Conservation (phyloP, 148 eudicot species). For the Rhododendron kiyosumense region DNA sequence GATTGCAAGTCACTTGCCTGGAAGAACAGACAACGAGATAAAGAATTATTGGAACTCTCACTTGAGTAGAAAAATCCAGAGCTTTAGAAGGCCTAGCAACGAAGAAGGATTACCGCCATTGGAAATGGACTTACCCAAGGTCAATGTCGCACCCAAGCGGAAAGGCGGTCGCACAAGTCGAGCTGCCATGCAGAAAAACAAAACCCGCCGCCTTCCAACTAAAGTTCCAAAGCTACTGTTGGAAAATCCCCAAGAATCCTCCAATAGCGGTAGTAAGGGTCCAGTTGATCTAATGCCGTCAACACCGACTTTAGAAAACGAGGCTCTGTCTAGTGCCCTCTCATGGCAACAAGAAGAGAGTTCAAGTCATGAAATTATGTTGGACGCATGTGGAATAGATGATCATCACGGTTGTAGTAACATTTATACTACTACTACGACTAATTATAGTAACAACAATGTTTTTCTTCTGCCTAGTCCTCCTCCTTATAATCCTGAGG, state of each 20-base stretch:
- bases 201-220: background rate
- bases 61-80: slow-evolving; percentile 54
- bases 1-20: slow-evolving; percentile 68
- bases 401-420: background rate
- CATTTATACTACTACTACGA: background rate
- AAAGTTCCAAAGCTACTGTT: background rate
- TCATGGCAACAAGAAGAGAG: slow-evolving; percentile 19
- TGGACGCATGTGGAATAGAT: background rate
- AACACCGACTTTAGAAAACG: slow-evolving; percentile 12
- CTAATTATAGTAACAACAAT: background rate
- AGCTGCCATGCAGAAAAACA: slow-evolving; percentile 47
- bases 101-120: background rate
- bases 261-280: background rate
- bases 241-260: background rate
- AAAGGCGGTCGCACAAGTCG: slow-evolving; percentile 45
- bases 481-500: background rate
- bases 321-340: background rate
- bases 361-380: background rate
- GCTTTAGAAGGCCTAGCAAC: slow-evolving; percentile 18
- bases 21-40: slow-evolving; percentile 94
- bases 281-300: slow-evolving; percentile 5
- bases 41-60: slow-evolving; percentile 97
- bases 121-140: background rate
- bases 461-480: background rate
- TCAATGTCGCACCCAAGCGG: slow-evolving; percentile 22